phyloP scores from a whole-genome alignment of 345 rosid genomes.

The Bruguiera gymnorhiza region DNA sequence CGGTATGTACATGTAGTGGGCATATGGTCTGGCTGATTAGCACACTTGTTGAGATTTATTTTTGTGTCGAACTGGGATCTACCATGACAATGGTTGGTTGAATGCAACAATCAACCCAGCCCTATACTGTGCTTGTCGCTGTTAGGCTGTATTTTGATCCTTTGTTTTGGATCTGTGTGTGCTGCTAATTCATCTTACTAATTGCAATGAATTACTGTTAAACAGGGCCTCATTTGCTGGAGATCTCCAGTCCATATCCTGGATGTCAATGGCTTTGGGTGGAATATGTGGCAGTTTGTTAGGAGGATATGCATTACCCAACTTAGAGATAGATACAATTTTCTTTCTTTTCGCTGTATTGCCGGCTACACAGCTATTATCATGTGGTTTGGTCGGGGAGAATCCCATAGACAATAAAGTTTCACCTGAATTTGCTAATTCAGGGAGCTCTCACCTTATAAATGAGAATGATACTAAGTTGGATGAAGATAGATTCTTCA shows the following conservation, averaged over 20 bases:
- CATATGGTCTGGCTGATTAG: too few species aligned
- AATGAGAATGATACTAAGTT: constrained; percentile 35
- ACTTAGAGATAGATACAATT: constrained; percentile 61
- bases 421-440: constrained; percentile 29
- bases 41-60: neutral
- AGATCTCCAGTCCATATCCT: constrained; percentile 89
- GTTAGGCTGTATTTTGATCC: neutral
- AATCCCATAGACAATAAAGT: constrained; percentile 30
- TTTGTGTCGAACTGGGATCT: neutral
- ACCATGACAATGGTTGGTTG: neutral
- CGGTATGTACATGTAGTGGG: constrained; percentile 35
- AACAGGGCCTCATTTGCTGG: constrained; percentile 88
- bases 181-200: constrained; percentile 5
- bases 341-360: constrained; percentile 72
- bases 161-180: neutral
- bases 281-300: constrained; percentile 88
- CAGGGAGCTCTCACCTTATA: constrained; percentile 30
- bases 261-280: constrained; percentile 92
- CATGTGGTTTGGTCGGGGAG: constrained; percentile 76
- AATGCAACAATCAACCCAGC: neutral
- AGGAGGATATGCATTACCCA: constrained; percentile 79
- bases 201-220: constrained; percentile 1
- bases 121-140: too few species aligned
- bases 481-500: constrained; percentile 33
- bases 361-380: constrained; percentile 68